Conservation (phyloP, 2,329 filamentous ascomycete species). For the Metarhizium robertsii region DNA sequence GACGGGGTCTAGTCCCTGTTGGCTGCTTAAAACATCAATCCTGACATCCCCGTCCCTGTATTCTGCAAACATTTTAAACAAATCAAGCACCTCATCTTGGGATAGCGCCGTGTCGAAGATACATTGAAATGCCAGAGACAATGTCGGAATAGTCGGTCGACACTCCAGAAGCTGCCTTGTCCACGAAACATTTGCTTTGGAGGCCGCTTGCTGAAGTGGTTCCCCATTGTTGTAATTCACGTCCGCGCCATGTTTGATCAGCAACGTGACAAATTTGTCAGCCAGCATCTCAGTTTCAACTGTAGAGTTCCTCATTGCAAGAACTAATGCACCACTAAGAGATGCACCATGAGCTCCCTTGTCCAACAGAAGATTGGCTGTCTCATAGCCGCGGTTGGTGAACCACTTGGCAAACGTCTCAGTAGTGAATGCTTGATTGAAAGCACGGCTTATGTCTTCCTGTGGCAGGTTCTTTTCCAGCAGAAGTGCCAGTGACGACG, state of each 20-base stretch:
- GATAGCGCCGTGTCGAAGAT: slow-evolving; percentile 42
- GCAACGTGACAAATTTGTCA: slow-evolving; percentile 33
- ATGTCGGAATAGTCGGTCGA: slow-evolving; percentile 37
- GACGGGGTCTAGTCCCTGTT: slow-evolving; percentile 34
- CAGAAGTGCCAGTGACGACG: slow-evolving; percentile 31
- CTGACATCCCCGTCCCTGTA: slow-evolving; percentile 36
- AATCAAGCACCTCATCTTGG: slow-evolving; percentile 39
- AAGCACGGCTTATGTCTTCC: slow-evolving; percentile 34
- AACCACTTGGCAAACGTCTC: slow-evolving; percentile 35
- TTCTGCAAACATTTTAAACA: slow-evolving; percentile 43
- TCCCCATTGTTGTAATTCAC: slow-evolving; percentile 44
- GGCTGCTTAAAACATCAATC: slow-evolving; percentile 39
- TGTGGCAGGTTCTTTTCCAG: slow-evolving; percentile 30
- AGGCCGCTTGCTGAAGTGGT: slow-evolving; percentile 44
- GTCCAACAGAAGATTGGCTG: slow-evolving; percentile 37
- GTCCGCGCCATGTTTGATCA: slow-evolving; percentile 30
- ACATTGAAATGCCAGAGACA: slow-evolving; percentile 45
- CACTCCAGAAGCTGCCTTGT: slow-evolving; percentile 40
- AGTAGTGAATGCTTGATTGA: slow-evolving; percentile 34
- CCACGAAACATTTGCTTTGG: slow-evolving; percentile 38
- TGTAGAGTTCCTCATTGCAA: slow-evolving; percentile 34
- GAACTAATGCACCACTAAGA: slow-evolving; percentile 34
- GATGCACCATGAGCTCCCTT: slow-evolving; percentile 38
- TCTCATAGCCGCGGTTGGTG: slow-evolving; percentile 34
- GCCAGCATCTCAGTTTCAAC: slow-evolving; percentile 29